Conservation (phyloP, 768 basidiomycete species). For the Kwoniella mangroviensis region DNA sequence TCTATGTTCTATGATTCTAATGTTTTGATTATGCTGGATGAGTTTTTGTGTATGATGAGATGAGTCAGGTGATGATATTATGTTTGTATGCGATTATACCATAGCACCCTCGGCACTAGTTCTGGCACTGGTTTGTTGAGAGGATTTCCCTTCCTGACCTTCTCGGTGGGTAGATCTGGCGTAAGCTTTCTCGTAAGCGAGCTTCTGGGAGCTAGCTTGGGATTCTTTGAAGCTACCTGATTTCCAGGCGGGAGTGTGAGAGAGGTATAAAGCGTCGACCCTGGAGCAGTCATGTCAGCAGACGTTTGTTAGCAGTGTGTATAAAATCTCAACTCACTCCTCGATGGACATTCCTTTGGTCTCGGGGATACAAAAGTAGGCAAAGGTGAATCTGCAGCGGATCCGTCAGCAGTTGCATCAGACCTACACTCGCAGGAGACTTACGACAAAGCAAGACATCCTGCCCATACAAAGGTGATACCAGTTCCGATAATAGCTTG, state of each 20-base stretch:
- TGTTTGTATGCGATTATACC: conserved; percentile 1
- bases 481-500: conserved; percentile 54
- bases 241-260: conserved; percentile 50
- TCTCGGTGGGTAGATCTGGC: conserved; percentile 41
- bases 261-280: conserved; percentile 54
- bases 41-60: not conserved
- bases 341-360: conserved; percentile 56
- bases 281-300: conserved; percentile 21
- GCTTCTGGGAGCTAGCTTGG: conserved; percentile 30
- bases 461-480: conserved; percentile 58
- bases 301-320: not conserved
- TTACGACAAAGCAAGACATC: conserved; percentile 46
- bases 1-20: not conserved
- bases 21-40: not conserved
- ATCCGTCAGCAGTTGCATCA: not conserved
- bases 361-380: conserved; percentile 57
- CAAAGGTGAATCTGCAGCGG: conserved; percentile 39
- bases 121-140: conserved; percentile 31
- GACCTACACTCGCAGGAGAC: not conserved
- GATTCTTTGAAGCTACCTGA: conserved; percentile 37
- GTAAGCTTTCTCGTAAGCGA: conserved; percentile 45
- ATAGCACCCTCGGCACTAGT: conserved; percentile 32
- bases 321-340: conserved; percentile 33
- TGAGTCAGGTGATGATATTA: not conserved
- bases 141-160: conserved; percentile 26